Conservation (phyloP, 1,284 basidiomycete genomes). For the Trichosporon faecale region DNA sequence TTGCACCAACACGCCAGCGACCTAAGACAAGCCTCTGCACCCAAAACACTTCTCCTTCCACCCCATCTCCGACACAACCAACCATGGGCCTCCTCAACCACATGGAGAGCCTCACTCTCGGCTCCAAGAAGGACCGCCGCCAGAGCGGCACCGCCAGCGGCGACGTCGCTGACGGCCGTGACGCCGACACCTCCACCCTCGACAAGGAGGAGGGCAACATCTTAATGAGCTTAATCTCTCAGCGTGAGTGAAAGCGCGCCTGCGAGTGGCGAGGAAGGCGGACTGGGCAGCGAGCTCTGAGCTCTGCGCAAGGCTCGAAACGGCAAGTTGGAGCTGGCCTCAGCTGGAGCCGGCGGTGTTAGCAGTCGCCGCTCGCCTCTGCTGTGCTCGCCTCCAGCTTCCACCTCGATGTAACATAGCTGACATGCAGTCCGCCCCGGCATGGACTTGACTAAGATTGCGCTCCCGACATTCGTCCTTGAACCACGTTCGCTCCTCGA, state of each 20-base stretch:
- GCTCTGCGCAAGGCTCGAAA: neutral
- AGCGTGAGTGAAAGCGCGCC: constrained; percentile 40
- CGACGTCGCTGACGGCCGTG: constrained; percentile 33
- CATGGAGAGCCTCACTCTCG: constrained; percentile 34
- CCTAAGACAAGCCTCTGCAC: neutral
- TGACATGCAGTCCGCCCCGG: constrained; percentile 68
- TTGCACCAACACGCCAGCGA: neutral
- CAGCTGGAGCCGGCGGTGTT: neutral
- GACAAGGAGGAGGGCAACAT: constrained; percentile 54
- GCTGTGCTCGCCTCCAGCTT: neutral
- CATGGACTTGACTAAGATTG: constrained; percentile 93
- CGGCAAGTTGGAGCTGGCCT: no score
- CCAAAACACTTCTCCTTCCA: neutral
- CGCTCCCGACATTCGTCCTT: constrained; percentile 89
- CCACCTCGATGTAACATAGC: neutral
- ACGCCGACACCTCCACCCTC: constrained; percentile 48
- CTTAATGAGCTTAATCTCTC: constrained; percentile 48
- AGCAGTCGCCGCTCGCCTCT: neutral
- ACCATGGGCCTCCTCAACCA: constrained; percentile 37
- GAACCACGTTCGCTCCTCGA: constrained; percentile 87
- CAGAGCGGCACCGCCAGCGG: neutral
- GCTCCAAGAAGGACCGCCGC: constrained; percentile 11
- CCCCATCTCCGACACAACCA: neutral
- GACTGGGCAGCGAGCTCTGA: neutral
- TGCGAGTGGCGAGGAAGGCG: no score